phyloP scores from a whole-genome alignment of 179 eudicot species.

The Pouteria campechiana region DNA sequence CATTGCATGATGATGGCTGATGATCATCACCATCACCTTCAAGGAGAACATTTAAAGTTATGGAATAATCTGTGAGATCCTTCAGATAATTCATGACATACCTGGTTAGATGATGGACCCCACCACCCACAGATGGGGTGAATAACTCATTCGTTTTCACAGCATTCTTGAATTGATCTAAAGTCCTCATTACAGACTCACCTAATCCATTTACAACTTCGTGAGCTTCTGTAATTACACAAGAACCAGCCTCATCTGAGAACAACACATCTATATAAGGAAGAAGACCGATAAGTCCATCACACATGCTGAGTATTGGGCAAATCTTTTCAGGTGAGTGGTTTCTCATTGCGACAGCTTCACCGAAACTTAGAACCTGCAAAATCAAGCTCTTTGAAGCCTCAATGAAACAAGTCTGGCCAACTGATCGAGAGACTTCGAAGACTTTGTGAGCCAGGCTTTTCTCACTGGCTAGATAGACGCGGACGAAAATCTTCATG shows the following conservation, averaged over 20 bases:
- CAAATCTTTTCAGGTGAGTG: constrained; percentile 36
- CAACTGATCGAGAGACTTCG: constrained; percentile 19
- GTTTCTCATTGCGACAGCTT: constrained; percentile 43
- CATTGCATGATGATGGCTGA: constrained; percentile 20
- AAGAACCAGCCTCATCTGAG: constrained; percentile 18
- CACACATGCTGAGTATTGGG: constrained; percentile 45
- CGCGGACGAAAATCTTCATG: constrained; percentile 34
- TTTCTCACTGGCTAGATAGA: constrained; percentile 42
- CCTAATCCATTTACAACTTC: constrained; percentile 26
- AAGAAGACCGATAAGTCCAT: constrained; percentile 24
- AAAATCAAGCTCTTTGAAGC: constrained; percentile 34
- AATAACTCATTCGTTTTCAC: constrained; percentile 30
- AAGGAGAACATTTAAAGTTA: constrained; percentile 23
- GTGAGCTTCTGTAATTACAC: constrained; percentile 22
- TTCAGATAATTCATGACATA: constrained; percentile 46
- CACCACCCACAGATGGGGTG: constrained; percentile 37
- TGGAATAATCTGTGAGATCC: constrained; percentile 31
- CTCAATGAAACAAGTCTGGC: constrained; percentile 30
- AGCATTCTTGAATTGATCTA: constrained; percentile 32
- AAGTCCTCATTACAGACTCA: constrained; percentile 34
- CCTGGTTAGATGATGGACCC: constrained; percentile 38
- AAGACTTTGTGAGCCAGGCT: constrained; percentile 30
- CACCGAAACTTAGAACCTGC: constrained; percentile 33
- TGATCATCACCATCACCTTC: constrained; percentile 15
- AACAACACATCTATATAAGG: constrained; percentile 30